Evolutionary conservation across 805 yeast species (phyloP), one percentile per base, ranked within the genome.

Genomic region (Starmerella apis): DNA sequence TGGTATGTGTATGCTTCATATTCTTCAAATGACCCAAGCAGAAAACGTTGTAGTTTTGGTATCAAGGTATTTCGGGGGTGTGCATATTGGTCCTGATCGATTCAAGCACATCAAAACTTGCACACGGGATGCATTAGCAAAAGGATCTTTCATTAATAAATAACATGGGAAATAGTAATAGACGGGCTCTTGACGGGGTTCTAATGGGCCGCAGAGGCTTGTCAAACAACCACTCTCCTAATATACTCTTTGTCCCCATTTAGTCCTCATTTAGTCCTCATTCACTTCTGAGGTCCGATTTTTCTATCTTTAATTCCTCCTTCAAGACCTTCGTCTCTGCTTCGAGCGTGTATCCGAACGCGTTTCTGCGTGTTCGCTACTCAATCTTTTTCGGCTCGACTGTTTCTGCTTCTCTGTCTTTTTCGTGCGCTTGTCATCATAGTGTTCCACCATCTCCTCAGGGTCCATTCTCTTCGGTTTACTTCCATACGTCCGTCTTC

Each of bases 31-130:
- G 31, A 58, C 64, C 84, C 86, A 86, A 59, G 83, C 77, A 1
- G 78, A 85, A 83, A 80, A 88, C 62, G 85, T 84, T 3, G 75
- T 87, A 55, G 95, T 88, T 3, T 86, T 81, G 9, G 95, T 90
- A 1, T 78, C 83, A 30, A 68, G 98, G 53, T 90, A 96, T 96
- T 92, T 76, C 64, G 96, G 95, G 16, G 98, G 98, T 4, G 73
- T 75, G 0, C 94, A 83, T 56, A 66, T 92, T 20, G 98, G 98
- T 0, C 92, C 97, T 0, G 96, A 86, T 65, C 54, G 73, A 57
- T 92, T 92, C 70, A 87, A 84, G 59, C 97, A 92, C 64, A 92
- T 92, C 51, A 92, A 90, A 61, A 73, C 87, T 3, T 78, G 86
- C 1, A 88, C 96, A 0, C 72, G 96, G 61, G 92, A 86, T 45